Evolutionary conservation across 139 green algal genomes (phyloP).

Genomic region (Auxenochlorella protothecoides): DNA sequence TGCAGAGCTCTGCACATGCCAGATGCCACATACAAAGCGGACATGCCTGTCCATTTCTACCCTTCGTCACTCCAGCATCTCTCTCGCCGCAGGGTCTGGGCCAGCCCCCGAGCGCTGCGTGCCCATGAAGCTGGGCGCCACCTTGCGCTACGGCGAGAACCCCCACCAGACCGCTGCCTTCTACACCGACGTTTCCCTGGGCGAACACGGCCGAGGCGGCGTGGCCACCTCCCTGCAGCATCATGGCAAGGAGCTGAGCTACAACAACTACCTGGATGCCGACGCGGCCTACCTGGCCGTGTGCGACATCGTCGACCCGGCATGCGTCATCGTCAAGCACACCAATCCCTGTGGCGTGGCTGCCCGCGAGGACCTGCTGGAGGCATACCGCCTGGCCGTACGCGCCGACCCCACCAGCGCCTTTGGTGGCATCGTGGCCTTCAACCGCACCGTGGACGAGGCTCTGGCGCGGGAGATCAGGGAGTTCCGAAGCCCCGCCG

Average conservation of each 20-base stretch:
- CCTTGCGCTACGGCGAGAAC: constrained; percentile 95
- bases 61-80: no score
- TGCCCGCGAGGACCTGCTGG: constrained; percentile 58
- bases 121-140: constrained; percentile 60
- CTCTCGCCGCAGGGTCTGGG: no score
- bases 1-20: no score
- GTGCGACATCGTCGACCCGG: constrained; percentile 68
- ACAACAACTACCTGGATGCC: constrained; percentile 99
- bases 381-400: constrained; percentile 90
- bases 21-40: no score
- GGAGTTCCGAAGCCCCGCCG: constrained; percentile 84
- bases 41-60: no score
- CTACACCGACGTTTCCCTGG: constrained; percentile 84
- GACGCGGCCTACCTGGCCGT: constrained; percentile 64
- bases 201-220: constrained; percentile 62
- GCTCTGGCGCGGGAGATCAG: constrained; percentile 83
- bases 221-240: constrained; percentile 81
- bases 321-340: constrained; percentile 99
- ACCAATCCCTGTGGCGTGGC: constrained; percentile 98
- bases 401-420: constrained; percentile 87
- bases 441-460: constrained; percentile 83
- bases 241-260: constrained; percentile 97
- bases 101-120: constrained; percentile 30
- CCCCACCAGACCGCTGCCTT: constrained; percentile 95
- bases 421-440: constrained; percentile 98